phyloP scores from a whole-genome alignment of 2,329 filamentous ascomycete genomes.

The Pleoardoris graminearum region DNA sequence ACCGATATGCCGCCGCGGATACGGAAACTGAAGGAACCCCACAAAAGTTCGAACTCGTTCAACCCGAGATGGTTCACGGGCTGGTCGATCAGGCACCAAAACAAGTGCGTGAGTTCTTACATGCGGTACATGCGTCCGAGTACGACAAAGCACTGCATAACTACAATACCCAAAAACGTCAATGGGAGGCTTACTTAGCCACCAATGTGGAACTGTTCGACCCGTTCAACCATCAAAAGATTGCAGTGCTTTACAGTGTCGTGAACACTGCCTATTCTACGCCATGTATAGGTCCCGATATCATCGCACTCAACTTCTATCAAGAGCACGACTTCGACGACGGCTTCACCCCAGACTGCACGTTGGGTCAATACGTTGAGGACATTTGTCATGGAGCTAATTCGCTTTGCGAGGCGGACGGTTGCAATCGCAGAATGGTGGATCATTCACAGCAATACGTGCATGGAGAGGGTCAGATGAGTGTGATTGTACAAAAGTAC shows the following conservation, averaged over 20 bases:
- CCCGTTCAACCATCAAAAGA: slow-evolving; percentile 93
- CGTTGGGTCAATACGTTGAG: slow-evolving; percentile 92
- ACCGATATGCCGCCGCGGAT: slow-evolving; percentile 61
- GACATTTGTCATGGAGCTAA: slow-evolving; percentile 78
- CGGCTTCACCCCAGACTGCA: slow-evolving; percentile 81
- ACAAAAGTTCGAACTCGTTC: slow-evolving; percentile 85
- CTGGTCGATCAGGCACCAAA: slow-evolving; percentile 77
- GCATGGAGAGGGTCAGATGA: slow-evolving; percentile 91
- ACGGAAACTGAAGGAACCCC: slow-evolving; percentile 46
- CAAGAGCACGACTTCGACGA: slow-evolving; percentile 76
- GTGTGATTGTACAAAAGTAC: slow-evolving; percentile 81
- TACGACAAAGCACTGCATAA: slow-evolving; percentile 94
- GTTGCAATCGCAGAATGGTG: slow-evolving; percentile 84
- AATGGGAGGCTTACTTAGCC: slow-evolving; percentile 94
- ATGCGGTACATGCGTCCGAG: slow-evolving; percentile 93
- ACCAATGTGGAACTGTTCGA: slow-evolving; percentile 89
- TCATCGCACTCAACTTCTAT: slow-evolving; percentile 92
- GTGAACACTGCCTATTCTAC: slow-evolving; percentile 94
- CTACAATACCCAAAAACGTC: slow-evolving; percentile 89
- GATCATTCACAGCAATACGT: slow-evolving; percentile 97
- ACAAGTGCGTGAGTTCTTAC: slow-evolving; percentile 89
- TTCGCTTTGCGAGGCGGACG: slow-evolving; percentile 77
- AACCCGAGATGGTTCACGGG: slow-evolving; percentile 91
- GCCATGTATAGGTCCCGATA: slow-evolving; percentile 85
- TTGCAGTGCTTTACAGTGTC: slow-evolving; percentile 89